Evolutionary conservation across 108 stramenopile genomes (phyloP).

Genomic region (Pseudonitzschia pungens): DNA sequence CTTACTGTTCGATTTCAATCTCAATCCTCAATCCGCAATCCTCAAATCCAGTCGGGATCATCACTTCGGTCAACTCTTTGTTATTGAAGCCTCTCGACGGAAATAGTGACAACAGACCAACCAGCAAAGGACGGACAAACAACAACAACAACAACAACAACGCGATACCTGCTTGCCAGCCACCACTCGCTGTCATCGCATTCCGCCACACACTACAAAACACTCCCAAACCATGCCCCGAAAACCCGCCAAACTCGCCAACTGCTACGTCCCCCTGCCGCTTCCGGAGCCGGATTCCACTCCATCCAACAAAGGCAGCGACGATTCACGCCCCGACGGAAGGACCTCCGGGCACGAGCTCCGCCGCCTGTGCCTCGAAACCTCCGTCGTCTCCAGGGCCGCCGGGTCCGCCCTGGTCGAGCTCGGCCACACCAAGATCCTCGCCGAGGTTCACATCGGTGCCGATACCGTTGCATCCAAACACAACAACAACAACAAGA

Average conservation of each 20-base stretch:
- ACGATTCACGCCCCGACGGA: slow-evolving; percentile 17
- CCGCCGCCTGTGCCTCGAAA: slow-evolving; percentile 51
- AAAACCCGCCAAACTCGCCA: slow-evolving; percentile 54
- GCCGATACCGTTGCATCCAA: slow-evolving; percentile 18
- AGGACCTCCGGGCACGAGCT: slow-evolving; percentile 33
- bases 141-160: too few relatives aligned
- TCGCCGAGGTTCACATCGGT: slow-evolving; percentile 49
- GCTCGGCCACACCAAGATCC: slow-evolving; percentile 82
- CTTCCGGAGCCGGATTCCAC: slow-evolving; percentile 12
- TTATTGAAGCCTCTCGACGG: too few relatives aligned
- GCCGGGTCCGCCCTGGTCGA: slow-evolving; percentile 73
- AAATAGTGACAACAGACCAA: too few relatives aligned
- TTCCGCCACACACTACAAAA: too few relatives aligned
- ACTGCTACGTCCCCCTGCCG: slow-evolving; percentile 71
- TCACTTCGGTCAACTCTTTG: too few relatives aligned
- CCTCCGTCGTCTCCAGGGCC: slow-evolving; percentile 35
- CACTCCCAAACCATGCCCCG: slow-evolving; percentile 31
- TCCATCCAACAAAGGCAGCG: background rate
- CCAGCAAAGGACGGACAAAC: too few relatives aligned
- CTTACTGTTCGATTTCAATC: too few relatives aligned
- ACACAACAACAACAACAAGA: slow-evolving; percentile 17
- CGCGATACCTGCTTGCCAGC: too few relatives aligned
- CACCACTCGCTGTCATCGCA: too few relatives aligned
- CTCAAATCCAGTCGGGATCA: too few relatives aligned
- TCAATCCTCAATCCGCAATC: too few relatives aligned